A percentile compares a stretch with the other conserved stretches of the same genome.
These are phyloP conservation scores for Zygoascus biomembranicola DNA, from an alignment of 805 yeast species.

Conservation along the genomic window DNA sequence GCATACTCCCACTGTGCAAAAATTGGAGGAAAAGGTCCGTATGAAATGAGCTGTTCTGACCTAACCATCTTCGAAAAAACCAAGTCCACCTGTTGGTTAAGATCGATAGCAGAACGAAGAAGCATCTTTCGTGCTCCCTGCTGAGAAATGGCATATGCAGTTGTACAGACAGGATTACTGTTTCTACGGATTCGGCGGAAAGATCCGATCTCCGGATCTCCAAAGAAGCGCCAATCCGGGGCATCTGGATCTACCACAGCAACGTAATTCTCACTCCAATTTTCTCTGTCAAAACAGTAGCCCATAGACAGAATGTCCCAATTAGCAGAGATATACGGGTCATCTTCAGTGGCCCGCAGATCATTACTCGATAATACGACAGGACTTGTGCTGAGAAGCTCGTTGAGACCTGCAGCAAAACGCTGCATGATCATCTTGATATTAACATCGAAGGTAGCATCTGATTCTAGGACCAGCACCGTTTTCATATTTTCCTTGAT, in stretches of 20 bases:
- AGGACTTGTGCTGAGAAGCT: not conserved
- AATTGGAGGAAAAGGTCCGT: constrained; percentile 5
- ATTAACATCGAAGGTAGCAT: constrained; percentile 13
- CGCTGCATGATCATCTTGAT: constrained; percentile 1
- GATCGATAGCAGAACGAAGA: constrained; percentile 7
- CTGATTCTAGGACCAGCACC: constrained; percentile 10
- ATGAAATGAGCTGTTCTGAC: constrained; percentile 2
- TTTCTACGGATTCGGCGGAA: constrained; percentile 5
- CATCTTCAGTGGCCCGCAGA: constrained; percentile 1
- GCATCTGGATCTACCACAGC: constrained; percentile 4
- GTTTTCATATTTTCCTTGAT: constrained; percentile 1
- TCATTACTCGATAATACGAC: not conserved
- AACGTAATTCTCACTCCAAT: not conserved
- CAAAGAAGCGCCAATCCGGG: constrained; percentile 1
- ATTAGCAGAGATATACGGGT: constrained; percentile 8
- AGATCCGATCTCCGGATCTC: not conserved
- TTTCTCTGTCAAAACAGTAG: constrained; percentile 1
- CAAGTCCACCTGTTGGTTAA: constrained; percentile 7
- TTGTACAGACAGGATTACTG: constrained; percentile 7
- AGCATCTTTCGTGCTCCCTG: constrained; percentile 11
- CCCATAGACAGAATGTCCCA: constrained; percentile 11
- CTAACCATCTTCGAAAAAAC: constrained; percentile 4
- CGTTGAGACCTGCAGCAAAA: constrained; percentile 5
- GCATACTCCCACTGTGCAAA: constrained; percentile 12
- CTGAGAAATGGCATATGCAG: constrained; percentile 10